Base-by-base conservation (phyloP, 129 eudicot genomes). In the Flaveria ramosissima region DNA sequence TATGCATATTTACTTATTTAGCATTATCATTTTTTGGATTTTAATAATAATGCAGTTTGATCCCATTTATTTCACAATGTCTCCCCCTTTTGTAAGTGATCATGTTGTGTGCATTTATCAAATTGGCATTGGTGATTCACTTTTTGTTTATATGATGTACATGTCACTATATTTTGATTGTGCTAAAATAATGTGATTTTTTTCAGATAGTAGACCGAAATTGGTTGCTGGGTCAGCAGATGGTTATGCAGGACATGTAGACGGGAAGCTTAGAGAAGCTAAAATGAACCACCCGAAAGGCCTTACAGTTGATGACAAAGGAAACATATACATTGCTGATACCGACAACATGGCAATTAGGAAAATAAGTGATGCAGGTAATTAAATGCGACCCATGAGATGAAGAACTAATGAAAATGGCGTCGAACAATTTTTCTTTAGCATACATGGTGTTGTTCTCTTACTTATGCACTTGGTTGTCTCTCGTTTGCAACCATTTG, bases 261-360 rank as follows among this genome's bases (percentile, higher is more conserved):
- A 94, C 72, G 99, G 97, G 80, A 91, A 43, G 76, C 83, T 76
- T 73, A 83, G 96, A 84, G 97, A 94, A 36, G 99, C 97, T 51
- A 91, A 84, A 81, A 72, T 94, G 99, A 94, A 86, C 71, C 97
- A 89, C 76, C 99, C 99, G 7, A 94, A 91, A 77, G 99, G 99
- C 41, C 84, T 91, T 68, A 90, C 97, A 11, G 92, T 94, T 16
- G 99, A 94, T 74, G 97, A 91, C 71, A 91, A 85, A 81, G 99
- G 99, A 82, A 94, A 91, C 71, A 78, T 94, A 57, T 94, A 94
- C 78, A 74, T 94, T 71, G 99, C 99, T 2, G 99, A 94, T 72
- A 91, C 92, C 5, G 86, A 62, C 41, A 94, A 91, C 70, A 91
- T 88, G 92, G 97, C 94, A 24, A 89, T 94, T 75, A 86, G 99